phyloP scores from a whole-genome alignment of 257 asterid genomes.

The Marsdenia floribunda region DNA sequence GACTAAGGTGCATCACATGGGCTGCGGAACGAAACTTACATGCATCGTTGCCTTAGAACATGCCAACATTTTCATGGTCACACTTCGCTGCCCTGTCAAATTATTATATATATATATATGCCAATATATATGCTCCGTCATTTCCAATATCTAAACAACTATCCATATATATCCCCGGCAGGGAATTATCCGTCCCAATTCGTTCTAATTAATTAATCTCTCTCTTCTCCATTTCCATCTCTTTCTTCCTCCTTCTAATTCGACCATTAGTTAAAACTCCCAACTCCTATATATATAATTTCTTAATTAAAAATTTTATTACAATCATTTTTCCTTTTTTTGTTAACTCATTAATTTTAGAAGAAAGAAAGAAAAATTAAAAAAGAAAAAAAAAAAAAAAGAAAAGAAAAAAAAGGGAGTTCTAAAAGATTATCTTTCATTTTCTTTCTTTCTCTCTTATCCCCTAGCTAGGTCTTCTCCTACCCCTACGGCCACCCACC shows the following conservation, averaged over 20 bases:
- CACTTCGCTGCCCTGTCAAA: slow-evolving; percentile 20
- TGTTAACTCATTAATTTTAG: too few species aligned
- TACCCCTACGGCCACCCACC: background rate
- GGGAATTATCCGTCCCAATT: too few species aligned
- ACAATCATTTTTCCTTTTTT: too few species aligned
- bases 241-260: too few species aligned
- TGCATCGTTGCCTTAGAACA: slow-evolving; percentile 43
- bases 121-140: slow-evolving; percentile 46
- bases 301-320: too few species aligned
- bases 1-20: slow-evolving; percentile 70
- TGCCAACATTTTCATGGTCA: slow-evolving; percentile 44
- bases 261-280: too few species aligned
- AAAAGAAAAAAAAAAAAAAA: too few species aligned
- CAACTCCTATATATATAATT: too few species aligned
- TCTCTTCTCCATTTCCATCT: too few species aligned
- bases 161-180: too few species aligned
- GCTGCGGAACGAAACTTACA: slow-evolving; percentile 37
- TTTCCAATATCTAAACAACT: slow-evolving; percentile 25
- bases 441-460: background rate
- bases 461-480: background rate
- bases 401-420: background rate
- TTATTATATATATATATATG: slow-evolving; percentile 18
- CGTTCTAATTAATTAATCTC: too few species aligned
- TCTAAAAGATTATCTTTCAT: slow-evolving; percentile 41
- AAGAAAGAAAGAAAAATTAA: too few species aligned